Percentiles rank a stretch among this genome's conserved stretches.
These are phyloP conservation scores for Citrus reticulata DNA, from an alignment of 345 rosid species.

Conservation along the genomic window DNA sequence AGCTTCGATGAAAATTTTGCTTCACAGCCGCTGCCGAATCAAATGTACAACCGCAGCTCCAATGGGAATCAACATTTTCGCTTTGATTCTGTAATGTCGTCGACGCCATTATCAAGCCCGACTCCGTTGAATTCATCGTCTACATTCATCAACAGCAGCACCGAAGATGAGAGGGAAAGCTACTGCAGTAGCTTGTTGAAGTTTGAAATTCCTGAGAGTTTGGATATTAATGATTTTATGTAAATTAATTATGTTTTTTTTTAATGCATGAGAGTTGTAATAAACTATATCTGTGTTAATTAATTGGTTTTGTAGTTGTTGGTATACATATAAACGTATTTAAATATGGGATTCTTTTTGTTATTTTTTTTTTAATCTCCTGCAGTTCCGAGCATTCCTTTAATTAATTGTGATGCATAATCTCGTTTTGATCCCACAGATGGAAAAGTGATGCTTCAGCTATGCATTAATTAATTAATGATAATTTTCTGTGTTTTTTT, in stretches of 20 bases:
- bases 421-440: not conserved
- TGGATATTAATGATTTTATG: conserved; percentile 65
- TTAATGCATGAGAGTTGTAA: not conserved
- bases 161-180: conserved; percentile 67
- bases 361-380: not conserved
- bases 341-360: conserved; percentile 20
- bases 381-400: not conserved
- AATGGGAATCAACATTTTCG: conserved; percentile 33
- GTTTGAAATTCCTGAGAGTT: conserved; percentile 69
- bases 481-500: too few relatives aligned
- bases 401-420: not conserved
- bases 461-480: too few relatives aligned
- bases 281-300: not conserved
- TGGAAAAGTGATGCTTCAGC: too few relatives aligned
- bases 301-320: conserved; percentile 16
- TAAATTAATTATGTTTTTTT: conserved; percentile 17
- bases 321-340: not conserved
- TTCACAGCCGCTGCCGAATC: conserved; percentile 21
- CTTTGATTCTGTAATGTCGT: conserved; percentile 53
- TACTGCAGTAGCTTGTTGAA: conserved; percentile 66
- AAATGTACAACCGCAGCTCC: not conserved
- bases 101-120: conserved; percentile 56
- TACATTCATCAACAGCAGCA: conserved; percentile 43
- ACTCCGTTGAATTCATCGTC: conserved; percentile 52
- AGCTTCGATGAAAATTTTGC: conserved; percentile 10